Evolutionary conservation across 2,329 filamentous ascomycete genomes (phyloP).

Genomic region (Fusarium sp.): DNA sequence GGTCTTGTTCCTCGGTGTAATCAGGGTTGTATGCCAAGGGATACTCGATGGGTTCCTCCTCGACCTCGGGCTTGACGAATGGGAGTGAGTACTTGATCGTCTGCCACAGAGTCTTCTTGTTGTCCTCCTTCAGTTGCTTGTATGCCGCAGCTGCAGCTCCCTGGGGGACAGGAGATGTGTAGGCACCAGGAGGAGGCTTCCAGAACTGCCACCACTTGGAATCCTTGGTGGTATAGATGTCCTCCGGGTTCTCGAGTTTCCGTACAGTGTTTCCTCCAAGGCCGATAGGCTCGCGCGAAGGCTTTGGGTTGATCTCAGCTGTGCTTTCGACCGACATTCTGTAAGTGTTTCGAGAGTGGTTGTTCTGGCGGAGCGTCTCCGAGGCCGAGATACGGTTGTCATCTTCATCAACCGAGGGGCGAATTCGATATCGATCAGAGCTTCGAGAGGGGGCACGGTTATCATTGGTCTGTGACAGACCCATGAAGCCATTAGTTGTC

Average conservation of each 20-base stretch:
- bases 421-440: conserved; percentile 42
- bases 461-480: conserved; percentile 23
- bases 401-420: conserved; percentile 50
- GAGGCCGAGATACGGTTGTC: conserved; percentile 28
- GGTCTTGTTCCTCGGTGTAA: conserved; percentile 67
- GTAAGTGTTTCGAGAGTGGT: conserved; percentile 52
- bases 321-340: conserved; percentile 55
- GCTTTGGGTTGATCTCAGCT: conserved; percentile 33
- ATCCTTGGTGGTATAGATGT: conserved; percentile 60
- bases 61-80: conserved; percentile 57
- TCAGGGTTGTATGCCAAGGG: conserved; percentile 72
- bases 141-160: conserved; percentile 58
- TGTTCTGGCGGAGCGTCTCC: conserved; percentile 51
- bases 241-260: conserved; percentile 60
- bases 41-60: conserved; percentile 66
- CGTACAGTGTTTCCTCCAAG: conserved; percentile 63
- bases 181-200: conserved; percentile 71
- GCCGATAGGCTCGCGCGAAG: background rate
- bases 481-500: conserved; percentile 66
- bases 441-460: conserved; percentile 30
- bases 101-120: conserved; percentile 63
- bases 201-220: conserved; percentile 72
- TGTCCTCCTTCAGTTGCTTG: conserved; percentile 47
- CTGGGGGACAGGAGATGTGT: conserved; percentile 71
- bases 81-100: conserved; percentile 63